Conservation (phyloP, 352 stramenopile species). For the Pythium periplocum region DNA sequence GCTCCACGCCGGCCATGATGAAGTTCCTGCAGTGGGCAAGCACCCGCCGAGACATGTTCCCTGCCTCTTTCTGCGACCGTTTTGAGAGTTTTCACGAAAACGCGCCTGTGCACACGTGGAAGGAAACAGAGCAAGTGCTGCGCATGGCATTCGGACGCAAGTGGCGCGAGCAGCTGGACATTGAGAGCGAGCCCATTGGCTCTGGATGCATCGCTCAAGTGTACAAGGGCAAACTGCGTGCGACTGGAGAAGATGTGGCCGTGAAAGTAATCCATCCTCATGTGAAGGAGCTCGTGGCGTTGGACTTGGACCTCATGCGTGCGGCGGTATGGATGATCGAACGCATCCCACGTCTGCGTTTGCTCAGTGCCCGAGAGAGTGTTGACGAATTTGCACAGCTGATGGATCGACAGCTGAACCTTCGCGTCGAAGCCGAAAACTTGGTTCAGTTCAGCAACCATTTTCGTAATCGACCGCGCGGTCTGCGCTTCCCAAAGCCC, state of each 20-base stretch:
- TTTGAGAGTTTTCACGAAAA: slow-evolving; percentile 89
- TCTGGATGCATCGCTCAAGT: slow-evolving; percentile 95
- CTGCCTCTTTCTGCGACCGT: slow-evolving; percentile 84
- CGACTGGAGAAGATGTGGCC: slow-evolving; percentile 68
- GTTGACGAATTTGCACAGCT: slow-evolving; percentile 82
- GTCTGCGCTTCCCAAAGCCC: slow-evolving; percentile 70
- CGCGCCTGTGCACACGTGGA: slow-evolving; percentile 83
- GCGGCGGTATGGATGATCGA: slow-evolving; percentile 62
- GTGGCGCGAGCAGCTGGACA: slow-evolving; percentile 57
- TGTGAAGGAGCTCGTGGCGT: slow-evolving; percentile 79
- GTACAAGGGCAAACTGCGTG: slow-evolving; percentile 78
- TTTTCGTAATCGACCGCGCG: slow-evolving; percentile 46
- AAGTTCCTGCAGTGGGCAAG: slow-evolving; percentile 96
- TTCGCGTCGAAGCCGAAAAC: slow-evolving; percentile 89
- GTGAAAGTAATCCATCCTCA: slow-evolving; percentile 93
- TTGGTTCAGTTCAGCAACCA: slow-evolving; percentile 74
- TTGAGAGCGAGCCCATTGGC: slow-evolving; percentile 67
- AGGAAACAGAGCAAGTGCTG: slow-evolving; percentile 79
- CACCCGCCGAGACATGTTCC: slow-evolving; percentile 93
- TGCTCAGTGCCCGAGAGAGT: slow-evolving; percentile 73
- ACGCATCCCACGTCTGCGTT: slow-evolving; percentile 47
- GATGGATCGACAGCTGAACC: slow-evolving; percentile 89
- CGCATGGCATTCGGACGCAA: slow-evolving; percentile 80
- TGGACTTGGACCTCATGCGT: slow-evolving; percentile 85
- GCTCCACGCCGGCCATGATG: slow-evolving; percentile 87